phyloP scores from a whole-genome alignment of 2,329 filamentous ascomycete genomes.

The Fusarium globosum region DNA sequence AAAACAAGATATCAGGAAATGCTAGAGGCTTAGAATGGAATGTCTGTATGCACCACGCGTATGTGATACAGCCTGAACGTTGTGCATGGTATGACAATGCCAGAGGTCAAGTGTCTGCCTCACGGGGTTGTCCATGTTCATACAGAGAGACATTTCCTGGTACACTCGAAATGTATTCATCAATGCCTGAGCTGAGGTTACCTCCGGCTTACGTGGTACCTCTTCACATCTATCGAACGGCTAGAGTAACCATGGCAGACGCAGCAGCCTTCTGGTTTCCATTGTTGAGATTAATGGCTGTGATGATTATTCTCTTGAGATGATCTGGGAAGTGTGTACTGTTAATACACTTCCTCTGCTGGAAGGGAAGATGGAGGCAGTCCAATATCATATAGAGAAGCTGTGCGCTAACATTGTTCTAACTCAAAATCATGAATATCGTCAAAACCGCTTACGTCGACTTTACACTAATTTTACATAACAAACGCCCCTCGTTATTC shows the following conservation, averaged over 20 bases:
- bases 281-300: not conserved
- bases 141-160: not conserved
- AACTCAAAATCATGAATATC: not conserved
- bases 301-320: not conserved
- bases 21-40: not conserved
- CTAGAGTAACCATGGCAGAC: not conserved
- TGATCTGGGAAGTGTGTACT: not conserved
- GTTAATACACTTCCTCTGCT: no score
- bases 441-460: not conserved
- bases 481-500: not conserved
- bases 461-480: conserved; percentile 12
- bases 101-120: not conserved
- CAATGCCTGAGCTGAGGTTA: not conserved
- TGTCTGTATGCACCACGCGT: not conserved
- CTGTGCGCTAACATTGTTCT: not conserved
- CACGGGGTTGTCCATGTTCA: no score
- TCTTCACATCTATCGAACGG: not conserved
- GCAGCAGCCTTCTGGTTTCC: not conserved
- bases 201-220: not conserved
- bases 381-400: rapidly evolving
- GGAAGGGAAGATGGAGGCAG: not conserved
- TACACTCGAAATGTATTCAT: not conserved
- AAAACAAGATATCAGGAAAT: not conserved
- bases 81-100: not conserved
- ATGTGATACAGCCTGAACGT: not conserved